Evolutionary conservation across 257 asterid genomes (phyloP).

Genomic region (Vinca minor): DNA sequence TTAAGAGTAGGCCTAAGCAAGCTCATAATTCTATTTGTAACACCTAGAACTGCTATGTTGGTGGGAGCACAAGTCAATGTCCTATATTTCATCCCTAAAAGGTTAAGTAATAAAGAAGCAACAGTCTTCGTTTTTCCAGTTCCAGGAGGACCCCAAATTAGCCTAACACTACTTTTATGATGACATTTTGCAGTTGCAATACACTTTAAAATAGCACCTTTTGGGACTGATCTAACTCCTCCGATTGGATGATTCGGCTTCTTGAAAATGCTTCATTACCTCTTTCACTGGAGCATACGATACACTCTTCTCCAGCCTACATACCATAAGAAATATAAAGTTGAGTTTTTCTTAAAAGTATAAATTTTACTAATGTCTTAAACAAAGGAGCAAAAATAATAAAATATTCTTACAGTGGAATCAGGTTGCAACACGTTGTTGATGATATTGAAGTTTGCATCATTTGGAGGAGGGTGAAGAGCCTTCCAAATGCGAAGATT

Average conservation of each 20-base stretch:
- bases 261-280: slow-evolving; percentile 9
- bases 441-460: slow-evolving; percentile 23
- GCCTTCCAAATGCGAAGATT: slow-evolving; percentile 47
- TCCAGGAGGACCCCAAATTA: slow-evolving; percentile 90
- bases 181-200: slow-evolving; percentile 34
- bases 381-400: not conserved
- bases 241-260: slow-evolving; percentile 12
- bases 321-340: not conserved
- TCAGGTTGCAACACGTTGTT: slow-evolving; percentile 17
- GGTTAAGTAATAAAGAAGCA: slow-evolving; percentile 31
- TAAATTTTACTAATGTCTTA: no score
- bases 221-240: slow-evolving; percentile 55
- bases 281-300: slow-evolving; percentile 21
- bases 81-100: slow-evolving; percentile 38
- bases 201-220: slow-evolving; percentile 41
- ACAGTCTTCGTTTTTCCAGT: slow-evolving; percentile 69
- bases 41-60: slow-evolving; percentile 49
- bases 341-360: no score
- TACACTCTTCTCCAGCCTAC: slow-evolving; percentile 35
- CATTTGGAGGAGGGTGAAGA: slow-evolving; percentile 19
- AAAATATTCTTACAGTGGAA: slow-evolving; percentile 20
- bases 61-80: slow-evolving; percentile 70
- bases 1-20: slow-evolving; percentile 24
- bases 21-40: slow-evolving; percentile 34
- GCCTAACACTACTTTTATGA: slow-evolving; percentile 35